A percentile compares a stretch with the other conserved stretches of the same genome.
Conservation (phyloP, 169 alveolate species). For the Eimeria falciformis region DNA sequence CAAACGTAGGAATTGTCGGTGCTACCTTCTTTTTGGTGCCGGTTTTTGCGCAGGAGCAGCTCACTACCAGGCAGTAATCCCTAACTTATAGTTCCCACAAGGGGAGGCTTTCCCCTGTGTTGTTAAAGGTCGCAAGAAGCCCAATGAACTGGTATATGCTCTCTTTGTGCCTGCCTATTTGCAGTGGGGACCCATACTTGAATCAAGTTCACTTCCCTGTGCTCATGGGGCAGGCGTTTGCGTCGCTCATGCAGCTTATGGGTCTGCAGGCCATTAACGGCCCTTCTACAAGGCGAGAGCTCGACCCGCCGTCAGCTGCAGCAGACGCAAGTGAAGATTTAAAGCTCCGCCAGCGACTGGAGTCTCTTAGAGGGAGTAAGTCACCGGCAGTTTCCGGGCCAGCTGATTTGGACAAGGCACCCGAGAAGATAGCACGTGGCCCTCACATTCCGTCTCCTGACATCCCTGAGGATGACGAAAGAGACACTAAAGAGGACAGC, state of each 20-base stretch:
- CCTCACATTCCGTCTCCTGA: background rate
- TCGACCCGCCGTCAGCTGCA: background rate
- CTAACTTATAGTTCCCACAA: too few species aligned
- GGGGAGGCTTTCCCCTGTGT: too few species aligned
- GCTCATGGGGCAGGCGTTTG: slow-evolving; percentile 48
- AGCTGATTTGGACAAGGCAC: background rate
- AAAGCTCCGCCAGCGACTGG: slow-evolving; percentile 11
- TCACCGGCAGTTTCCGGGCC: background rate
- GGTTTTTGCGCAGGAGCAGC: too few species aligned
- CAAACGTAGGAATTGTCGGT: slow-evolving; percentile 10
- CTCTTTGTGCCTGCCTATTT: background rate
- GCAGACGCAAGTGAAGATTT: background rate
- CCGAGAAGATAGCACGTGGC: background rate
- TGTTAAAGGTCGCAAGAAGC: too few species aligned
- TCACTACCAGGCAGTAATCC: too few species aligned
- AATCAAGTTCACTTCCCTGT: slow-evolving; percentile 42
- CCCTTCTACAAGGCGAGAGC: background rate
- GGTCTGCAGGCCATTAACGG: background rate
- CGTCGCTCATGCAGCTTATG: slow-evolving; percentile 40
- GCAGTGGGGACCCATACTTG: slow-evolving; percentile 48
- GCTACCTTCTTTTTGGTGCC: background rate
- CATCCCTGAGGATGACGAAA: background rate
- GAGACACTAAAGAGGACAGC: background rate
- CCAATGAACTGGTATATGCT: too few species aligned
- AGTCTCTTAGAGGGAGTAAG: background rate